These are phyloP conservation scores for Aspergillus clavatus DNA, from an alignment of 2,329 filamentous ascomycete species.

Conservation along the genomic window DNA sequence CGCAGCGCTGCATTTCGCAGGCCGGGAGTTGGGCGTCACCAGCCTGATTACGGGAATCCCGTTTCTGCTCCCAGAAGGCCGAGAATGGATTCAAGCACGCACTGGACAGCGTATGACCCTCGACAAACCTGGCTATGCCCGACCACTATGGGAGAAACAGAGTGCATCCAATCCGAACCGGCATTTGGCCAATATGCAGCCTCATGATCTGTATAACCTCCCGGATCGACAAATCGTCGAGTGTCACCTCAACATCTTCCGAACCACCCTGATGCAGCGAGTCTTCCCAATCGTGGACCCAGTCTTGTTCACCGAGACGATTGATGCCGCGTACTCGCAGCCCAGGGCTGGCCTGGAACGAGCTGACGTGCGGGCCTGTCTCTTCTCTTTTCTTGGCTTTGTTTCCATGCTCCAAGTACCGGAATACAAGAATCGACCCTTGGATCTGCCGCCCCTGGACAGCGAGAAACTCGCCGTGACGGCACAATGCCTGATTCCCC, in stretches of 20 bases:
- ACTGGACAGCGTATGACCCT: slow-evolving; percentile 39
- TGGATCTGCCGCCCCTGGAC: slow-evolving; percentile 28
- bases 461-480: slow-evolving; percentile 39
- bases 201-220: slow-evolving; percentile 27
- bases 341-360: slow-evolving; percentile 18
- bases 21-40: slow-evolving; percentile 45
- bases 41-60: slow-evolving; percentile 48
- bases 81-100: slow-evolving; percentile 46
- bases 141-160: slow-evolving; percentile 35
- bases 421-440: not conserved
- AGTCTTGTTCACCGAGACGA: slow-evolving; percentile 44
- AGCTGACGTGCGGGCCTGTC: slow-evolving; percentile 42
- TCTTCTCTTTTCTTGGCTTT: slow-evolving; percentile 48
- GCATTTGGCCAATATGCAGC: slow-evolving; percentile 17
- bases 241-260: slow-evolving; percentile 29
- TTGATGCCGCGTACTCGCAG: slow-evolving; percentile 42
- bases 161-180: slow-evolving; percentile 20
- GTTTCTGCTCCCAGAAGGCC: slow-evolving; percentile 46
- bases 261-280: slow-evolving; percentile 35
- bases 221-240: slow-evolving; percentile 34
- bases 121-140: slow-evolving; percentile 23
- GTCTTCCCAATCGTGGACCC: slow-evolving; percentile 49
- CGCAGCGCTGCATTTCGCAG: slow-evolving; percentile 46
- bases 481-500: slow-evolving; percentile 41
- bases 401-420: slow-evolving; percentile 24